phyloP scores from a whole-genome alignment of 129 eudicot genomes.

The Heracleum sosnowskyi region DNA sequence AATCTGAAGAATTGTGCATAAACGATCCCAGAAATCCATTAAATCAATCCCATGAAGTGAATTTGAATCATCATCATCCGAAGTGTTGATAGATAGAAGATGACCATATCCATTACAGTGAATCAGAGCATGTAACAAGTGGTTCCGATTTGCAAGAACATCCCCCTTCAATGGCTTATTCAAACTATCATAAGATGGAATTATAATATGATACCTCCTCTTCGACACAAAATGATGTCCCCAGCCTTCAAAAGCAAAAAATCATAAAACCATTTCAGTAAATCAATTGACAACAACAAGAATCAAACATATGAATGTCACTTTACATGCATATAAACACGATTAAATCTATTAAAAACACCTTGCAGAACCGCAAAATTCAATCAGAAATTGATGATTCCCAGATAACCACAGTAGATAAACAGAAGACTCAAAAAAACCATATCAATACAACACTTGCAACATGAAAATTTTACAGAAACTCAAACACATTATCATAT shows the following conservation, averaged over 20 bases:
- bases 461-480: not conserved
- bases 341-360: not conserved
- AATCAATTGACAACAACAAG: not conserved
- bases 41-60: conserved; percentile 28
- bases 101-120: conserved; percentile 84
- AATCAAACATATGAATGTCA: not conserved
- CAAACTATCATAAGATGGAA: conserved; percentile 32
- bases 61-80: conserved; percentile 22
- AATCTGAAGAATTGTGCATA: conserved; percentile 49
- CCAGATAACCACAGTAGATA: not conserved
- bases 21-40: conserved; percentile 61
- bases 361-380: not conserved
- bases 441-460: not conserved
- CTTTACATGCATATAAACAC: not conserved
- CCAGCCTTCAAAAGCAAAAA: conserved; percentile 48
- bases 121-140: conserved; percentile 49
- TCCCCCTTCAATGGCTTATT: conserved; percentile 29
- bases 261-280: conserved; percentile 7
- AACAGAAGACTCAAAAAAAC: not conserved
- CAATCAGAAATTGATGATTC: not conserved
- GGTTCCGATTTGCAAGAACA: conserved; percentile 25
- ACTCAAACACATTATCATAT: not conserved
- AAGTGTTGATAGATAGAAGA: conserved; percentile 41
- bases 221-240: conserved; percentile 70
- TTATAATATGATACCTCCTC: conserved; percentile 53